phyloP scores from a whole-genome alignment of 805 yeast genomes.

The Candida ipomoeae region DNA sequence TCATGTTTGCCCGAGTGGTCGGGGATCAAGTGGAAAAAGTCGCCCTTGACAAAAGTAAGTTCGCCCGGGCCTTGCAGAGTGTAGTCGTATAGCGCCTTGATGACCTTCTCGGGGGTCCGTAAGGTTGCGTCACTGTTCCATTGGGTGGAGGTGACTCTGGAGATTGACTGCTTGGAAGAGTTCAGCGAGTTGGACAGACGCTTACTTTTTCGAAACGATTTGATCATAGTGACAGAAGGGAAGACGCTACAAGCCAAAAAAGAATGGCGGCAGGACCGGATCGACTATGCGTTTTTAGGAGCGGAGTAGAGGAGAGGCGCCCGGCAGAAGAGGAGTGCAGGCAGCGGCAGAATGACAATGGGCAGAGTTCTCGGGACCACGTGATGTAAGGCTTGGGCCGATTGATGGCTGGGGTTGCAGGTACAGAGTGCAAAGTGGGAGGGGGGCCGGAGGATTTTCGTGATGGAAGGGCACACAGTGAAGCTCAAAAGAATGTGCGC shows the following conservation, averaged over 20 bases:
- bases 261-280: not conserved
- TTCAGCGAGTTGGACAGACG: slow-evolving; percentile 30
- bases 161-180: slow-evolving; percentile 31
- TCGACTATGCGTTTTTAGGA: not conserved
- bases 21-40: slow-evolving; percentile 72
- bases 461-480: not conserved
- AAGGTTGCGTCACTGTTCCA: slow-evolving; percentile 18
- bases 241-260: not conserved
- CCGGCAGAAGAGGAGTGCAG: not conserved
- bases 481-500: slow-evolving; percentile 3
- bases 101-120: slow-evolving; percentile 72
- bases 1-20: slow-evolving; percentile 20
- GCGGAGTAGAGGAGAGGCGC: not conserved
- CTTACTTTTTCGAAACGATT: slow-evolving; percentile 40
- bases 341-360: not conserved
- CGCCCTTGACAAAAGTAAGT: slow-evolving; percentile 73
- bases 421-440: not conserved
- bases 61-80: slow-evolving; percentile 78
- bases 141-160: slow-evolving; percentile 24
- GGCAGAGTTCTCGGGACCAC: not conserved
- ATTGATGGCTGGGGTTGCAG: not conserved
- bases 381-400: not conserved
- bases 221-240: slow-evolving; percentile 26
- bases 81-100: slow-evolving; percentile 77
- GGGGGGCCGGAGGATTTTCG: not conserved